These are phyloP conservation scores for Leccinum solheimii DNA, from an alignment of 1,284 basidiomycete genomes.

Conservation along the genomic window DNA sequence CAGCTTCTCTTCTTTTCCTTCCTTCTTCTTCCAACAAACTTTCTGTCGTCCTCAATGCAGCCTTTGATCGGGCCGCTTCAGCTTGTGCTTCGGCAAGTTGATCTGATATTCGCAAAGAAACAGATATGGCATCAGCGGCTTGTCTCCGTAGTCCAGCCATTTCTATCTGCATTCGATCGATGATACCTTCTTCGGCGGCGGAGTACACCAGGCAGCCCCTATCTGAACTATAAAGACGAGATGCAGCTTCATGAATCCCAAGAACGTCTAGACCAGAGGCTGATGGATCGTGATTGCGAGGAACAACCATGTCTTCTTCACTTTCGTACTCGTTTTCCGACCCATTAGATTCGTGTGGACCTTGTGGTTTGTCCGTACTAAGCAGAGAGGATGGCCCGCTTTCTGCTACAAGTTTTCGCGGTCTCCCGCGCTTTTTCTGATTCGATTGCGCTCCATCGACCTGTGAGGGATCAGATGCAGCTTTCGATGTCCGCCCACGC, in stretches of 20 bases:
- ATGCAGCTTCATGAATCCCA: slow-evolving; percentile 33
- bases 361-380: slow-evolving; percentile 34
- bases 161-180: slow-evolving; percentile 64
- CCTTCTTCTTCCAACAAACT: slow-evolving; percentile 60
- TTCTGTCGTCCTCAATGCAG: slow-evolving; percentile 54
- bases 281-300: slow-evolving; percentile 44
- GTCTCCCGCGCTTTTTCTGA: slow-evolving; percentile 49
- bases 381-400: slow-evolving; percentile 5
- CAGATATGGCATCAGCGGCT: slow-evolving; percentile 61
- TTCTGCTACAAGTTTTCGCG: slow-evolving; percentile 39
- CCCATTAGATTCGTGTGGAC: slow-evolving; percentile 33
- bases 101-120: slow-evolving; percentile 61
- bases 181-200: slow-evolving; percentile 38
- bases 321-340: slow-evolving; percentile 58
- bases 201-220: slow-evolving; percentile 21
- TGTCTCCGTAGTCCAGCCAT: slow-evolving; percentile 60
- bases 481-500: slow-evolving; percentile 63
- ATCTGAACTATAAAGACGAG: slow-evolving; percentile 28
- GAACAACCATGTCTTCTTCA: slow-evolving; percentile 56
- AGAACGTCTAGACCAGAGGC: slow-evolving; percentile 32
- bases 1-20: slow-evolving; percentile 55
- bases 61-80: slow-evolving; percentile 54
- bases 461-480: slow-evolving; percentile 32
- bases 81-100: slow-evolving; percentile 62
- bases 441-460: slow-evolving; percentile 17